Percentiles rank a stretch among this genome's conserved stretches.
phyloP scores from a whole-genome alignment of 345 rosid genomes.

The Schrenkiella parvula region DNA sequence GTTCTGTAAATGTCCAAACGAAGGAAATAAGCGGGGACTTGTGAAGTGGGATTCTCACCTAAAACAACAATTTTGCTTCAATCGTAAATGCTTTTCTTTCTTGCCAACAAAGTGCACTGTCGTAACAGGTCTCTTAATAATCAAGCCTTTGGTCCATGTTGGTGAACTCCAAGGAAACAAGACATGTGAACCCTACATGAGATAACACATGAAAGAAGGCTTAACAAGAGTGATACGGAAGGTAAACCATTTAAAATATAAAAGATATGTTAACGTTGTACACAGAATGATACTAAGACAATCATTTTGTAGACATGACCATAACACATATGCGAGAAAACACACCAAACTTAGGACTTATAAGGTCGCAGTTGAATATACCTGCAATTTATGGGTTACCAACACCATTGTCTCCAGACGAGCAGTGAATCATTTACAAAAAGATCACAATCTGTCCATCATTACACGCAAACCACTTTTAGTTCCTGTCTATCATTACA shows the following conservation, averaged over 20 bases:
- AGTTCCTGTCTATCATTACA: not conserved
- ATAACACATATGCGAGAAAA: not conserved
- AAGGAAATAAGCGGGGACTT: conserved; percentile 2
- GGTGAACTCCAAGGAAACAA: conserved; percentile 49
- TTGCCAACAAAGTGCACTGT: conserved; percentile 45
- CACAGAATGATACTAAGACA: not conserved
- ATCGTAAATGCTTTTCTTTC: conserved; percentile 38
- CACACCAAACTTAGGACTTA: not conserved
- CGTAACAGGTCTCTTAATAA: conserved; percentile 37
- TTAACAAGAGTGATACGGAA: not conserved
- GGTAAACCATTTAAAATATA: not conserved
- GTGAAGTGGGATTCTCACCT: conserved; percentile 40
- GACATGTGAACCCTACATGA: conserved; percentile 62
- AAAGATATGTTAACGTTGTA: not conserved
- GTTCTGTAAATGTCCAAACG: not conserved
- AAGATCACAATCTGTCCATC: conserved; percentile 36
- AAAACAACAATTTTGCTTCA: conserved; percentile 38
- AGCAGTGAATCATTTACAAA: conserved; percentile 61
- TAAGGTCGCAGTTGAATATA: conserved; percentile 17
- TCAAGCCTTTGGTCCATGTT: conserved; percentile 59
- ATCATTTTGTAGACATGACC: not conserved
- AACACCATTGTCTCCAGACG: conserved; percentile 68
- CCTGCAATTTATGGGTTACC: conserved; percentile 91
- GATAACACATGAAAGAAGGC: conserved; percentile 13
- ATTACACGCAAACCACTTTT: conserved; percentile 9